phyloP scores from a whole-genome alignment of 1,284 basidiomycete genomes.

The Kwoniella shivajii region DNA sequence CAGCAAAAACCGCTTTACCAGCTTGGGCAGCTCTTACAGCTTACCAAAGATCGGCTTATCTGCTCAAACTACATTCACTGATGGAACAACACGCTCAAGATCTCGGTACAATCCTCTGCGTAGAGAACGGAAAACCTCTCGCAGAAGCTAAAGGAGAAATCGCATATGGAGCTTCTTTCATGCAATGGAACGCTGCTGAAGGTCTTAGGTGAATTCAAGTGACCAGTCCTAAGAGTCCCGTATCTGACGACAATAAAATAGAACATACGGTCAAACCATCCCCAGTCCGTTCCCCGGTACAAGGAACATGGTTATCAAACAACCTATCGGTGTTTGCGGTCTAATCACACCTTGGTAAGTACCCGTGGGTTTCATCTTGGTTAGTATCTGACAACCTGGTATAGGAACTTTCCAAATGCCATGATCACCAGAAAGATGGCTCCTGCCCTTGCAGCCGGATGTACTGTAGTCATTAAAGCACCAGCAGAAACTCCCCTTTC shows the following conservation, averaged over 20 bases:
- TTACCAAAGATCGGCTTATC: slow-evolving; percentile 66
- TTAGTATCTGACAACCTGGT: not conserved
- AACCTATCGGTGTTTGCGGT: slow-evolving; percentile 71
- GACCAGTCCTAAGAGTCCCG: not conserved
- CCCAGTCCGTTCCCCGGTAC: slow-evolving; percentile 70
- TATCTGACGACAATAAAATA: too few relatives aligned
- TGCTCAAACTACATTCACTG: slow-evolving; percentile 70
- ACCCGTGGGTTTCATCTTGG: not conserved
- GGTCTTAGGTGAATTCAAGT: slow-evolving; percentile 23
- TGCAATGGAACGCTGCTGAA: slow-evolving; percentile 65
- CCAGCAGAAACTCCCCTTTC: slow-evolving; percentile 94
- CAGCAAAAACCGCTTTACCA: slow-evolving; percentile 15
- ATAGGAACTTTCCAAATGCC: slow-evolving; percentile 80
- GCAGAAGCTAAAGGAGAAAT: slow-evolving; percentile 79
- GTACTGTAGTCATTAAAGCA: slow-evolving; percentile 92
- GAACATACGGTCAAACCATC: slow-evolving; percentile 68
- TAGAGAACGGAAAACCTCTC: slow-evolving; percentile 89
- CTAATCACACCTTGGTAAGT: slow-evolving; percentile 48
- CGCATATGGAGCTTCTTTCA: slow-evolving; percentile 72
- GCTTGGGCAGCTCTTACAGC: slow-evolving; percentile 13
- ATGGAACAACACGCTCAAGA: slow-evolving; percentile 81
- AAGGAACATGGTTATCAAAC: slow-evolving; percentile 89
- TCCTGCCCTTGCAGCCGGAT: slow-evolving; percentile 80
- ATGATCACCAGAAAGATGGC: slow-evolving; percentile 65
- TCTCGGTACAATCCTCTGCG: slow-evolving; percentile 75